phyloP scores from a whole-genome alignment of 179 eudicot genomes.

The Sideroxylon spinosum region DNA sequence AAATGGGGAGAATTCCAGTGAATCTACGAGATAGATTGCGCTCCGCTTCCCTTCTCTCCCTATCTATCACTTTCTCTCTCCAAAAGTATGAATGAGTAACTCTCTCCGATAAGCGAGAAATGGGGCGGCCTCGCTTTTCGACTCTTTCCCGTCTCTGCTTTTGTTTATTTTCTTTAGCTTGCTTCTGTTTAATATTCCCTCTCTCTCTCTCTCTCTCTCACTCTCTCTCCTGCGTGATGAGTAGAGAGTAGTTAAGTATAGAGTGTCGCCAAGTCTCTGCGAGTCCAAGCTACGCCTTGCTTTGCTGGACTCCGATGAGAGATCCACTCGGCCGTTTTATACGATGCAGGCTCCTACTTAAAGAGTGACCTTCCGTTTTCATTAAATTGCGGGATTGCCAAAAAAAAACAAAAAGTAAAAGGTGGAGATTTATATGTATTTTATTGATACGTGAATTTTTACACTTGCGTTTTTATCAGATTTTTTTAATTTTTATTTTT shows the following conservation, averaged over 20 bases:
- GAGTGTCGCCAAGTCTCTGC: neutral
- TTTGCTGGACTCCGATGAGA: neutral
- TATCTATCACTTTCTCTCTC: neutral
- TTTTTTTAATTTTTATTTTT: too few species aligned
- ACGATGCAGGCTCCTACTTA: neutral
- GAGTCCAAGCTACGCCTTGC: constrained; percentile 15
- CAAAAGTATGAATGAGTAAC: neutral
- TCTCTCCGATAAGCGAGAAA: neutral
- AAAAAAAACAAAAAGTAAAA: too few species aligned
- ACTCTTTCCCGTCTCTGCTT: neutral
- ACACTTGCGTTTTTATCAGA: too few species aligned
- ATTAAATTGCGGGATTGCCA: constrained; percentile 5
- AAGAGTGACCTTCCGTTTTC: neutral
- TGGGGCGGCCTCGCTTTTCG: neutral
- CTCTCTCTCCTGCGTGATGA: neutral
- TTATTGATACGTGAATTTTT: too few species aligned
- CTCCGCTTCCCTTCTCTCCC: neutral
- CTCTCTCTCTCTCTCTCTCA: neutral
- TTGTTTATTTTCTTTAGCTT: neutral
- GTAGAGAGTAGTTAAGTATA: too few species aligned
- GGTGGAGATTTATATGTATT: too few species aligned
- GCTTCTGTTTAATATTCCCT: neutral
- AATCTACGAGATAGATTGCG: neutral
- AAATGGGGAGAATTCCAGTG: constrained; percentile 5
- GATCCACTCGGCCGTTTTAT: constrained; percentile 1